These are phyloP conservation scores for Phialophora verrucosa DNA, from an alignment of 2,329 filamentous ascomycete species.

Conservation along the genomic window DNA sequence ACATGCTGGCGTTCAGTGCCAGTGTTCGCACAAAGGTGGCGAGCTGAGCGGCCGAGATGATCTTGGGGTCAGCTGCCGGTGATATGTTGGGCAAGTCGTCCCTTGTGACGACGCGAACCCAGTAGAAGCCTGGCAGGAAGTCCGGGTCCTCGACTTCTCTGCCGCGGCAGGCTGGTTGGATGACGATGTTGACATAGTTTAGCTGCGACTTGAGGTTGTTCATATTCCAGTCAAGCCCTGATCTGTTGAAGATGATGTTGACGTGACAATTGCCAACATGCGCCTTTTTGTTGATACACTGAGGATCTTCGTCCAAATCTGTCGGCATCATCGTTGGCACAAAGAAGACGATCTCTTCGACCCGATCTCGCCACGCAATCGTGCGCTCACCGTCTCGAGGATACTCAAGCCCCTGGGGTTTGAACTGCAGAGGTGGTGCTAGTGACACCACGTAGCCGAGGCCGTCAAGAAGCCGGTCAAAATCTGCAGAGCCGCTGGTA, in stretches of 20 bases:
- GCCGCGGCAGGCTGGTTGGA: conserved; percentile 72
- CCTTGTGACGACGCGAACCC: conserved; percentile 86
- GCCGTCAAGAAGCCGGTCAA: conserved; percentile 80
- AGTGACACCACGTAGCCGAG: conserved; percentile 82
- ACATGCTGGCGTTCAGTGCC: conserved; percentile 91
- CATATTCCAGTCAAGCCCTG: conserved; percentile 84
- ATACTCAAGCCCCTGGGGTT: conserved; percentile 88
- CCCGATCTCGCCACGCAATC: conserved; percentile 91
- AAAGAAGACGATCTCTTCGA: conserved; percentile 95
- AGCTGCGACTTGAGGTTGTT: conserved; percentile 93
- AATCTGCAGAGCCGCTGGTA: conserved; percentile 82
- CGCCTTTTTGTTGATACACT: conserved; percentile 82
- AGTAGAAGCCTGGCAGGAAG: conserved; percentile 69
- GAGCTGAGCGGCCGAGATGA: conserved; percentile 81
- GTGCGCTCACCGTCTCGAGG: conserved; percentile 85
- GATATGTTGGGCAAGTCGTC: conserved; percentile 91
- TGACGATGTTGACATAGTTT: conserved; percentile 96
- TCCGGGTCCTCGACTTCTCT: conserved; percentile 45
- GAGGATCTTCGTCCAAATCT: conserved; percentile 74
- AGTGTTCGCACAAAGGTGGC: conserved; percentile 85
- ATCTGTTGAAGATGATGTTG: conserved; percentile 98
- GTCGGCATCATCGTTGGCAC: conserved; percentile 98
- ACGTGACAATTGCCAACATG: conserved; percentile 98
- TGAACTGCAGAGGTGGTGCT: conserved; percentile 77
- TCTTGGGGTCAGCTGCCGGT: conserved; percentile 84